These are phyloP conservation scores for Fulvia fulva DNA, from an alignment of 2,329 filamentous ascomycete species.

Conservation along the genomic window DNA sequence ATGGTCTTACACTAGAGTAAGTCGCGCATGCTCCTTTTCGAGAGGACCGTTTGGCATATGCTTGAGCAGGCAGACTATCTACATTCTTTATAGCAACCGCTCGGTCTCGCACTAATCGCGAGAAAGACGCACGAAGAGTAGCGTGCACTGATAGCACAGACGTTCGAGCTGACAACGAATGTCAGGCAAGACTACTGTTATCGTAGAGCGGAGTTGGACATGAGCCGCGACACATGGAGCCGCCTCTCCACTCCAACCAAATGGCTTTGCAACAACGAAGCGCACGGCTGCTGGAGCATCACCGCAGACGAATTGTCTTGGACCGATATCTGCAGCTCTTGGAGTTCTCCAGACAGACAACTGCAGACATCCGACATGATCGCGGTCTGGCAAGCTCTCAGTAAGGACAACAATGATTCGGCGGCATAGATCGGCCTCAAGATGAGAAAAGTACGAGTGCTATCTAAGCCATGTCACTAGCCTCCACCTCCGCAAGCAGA, in stretches of 20 bases:
- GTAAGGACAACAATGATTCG: neutral
- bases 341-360: neutral
- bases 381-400: neutral
- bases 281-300: constrained; percentile 4
- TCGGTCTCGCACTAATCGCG: neutral
- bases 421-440: neutral
- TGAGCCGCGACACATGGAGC: neutral
- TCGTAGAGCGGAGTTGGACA: neutral
- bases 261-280: constrained; percentile 2
- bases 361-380: neutral
- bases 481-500: neutral
- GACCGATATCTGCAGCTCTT: neutral
- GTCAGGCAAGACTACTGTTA: constrained; percentile 9
- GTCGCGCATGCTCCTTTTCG: neutral
- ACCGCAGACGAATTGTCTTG: neutral
- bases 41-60: neutral
- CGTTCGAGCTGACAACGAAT: no score
- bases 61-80: neutral
- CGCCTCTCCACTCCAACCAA: neutral
- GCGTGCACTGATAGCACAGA: no score
- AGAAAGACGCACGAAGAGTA: no score
- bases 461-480: neutral
- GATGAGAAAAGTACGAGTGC: neutral
- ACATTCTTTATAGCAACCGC: neutral
- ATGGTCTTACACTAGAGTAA: constrained; percentile 7